phyloP scores from a whole-genome alignment of 2,329 filamentous ascomycete genomes.

The Beauveria sp. region DNA sequence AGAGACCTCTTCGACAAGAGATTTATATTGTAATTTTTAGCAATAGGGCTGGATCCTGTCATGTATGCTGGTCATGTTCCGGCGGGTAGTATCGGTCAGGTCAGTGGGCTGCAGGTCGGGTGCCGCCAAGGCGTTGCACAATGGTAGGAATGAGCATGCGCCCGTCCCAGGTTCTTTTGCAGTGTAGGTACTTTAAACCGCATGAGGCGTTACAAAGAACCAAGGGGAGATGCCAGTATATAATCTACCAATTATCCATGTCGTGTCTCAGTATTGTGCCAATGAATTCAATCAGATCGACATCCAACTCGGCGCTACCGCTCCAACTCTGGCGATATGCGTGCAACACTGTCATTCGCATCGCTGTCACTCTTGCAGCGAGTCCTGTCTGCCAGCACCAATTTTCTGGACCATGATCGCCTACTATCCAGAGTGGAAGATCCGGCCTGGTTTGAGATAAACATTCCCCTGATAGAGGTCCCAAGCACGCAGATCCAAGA shows the following conservation, averaged over 20 bases:
- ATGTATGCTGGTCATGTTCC: neutral
- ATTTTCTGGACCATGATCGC: constrained; percentile 17
- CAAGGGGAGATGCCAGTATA: neutral
- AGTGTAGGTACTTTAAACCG: neutral
- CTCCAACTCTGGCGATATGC: neutral
- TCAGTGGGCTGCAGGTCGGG: neutral
- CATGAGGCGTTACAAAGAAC: too few species aligned
- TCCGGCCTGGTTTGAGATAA: constrained; percentile 24
- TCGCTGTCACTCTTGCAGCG: neutral
- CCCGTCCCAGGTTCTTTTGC: neutral
- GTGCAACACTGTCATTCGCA: neutral
- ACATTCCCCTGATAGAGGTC: constrained; percentile 36
- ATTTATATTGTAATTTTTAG: neutral
- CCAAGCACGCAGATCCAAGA: constrained; percentile 31
- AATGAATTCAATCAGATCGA: neutral
- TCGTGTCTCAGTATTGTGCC: neutral
- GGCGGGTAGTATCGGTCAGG: neutral
- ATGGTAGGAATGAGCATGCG: neutral
- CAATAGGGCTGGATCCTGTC: neutral
- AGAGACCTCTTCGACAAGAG: too few species aligned
- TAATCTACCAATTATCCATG: neutral
- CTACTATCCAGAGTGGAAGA: constrained; percentile 17
- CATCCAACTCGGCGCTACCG: too few species aligned
- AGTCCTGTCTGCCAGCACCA: constrained; percentile 2
- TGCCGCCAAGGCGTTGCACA: neutral